These are phyloP conservation scores for Sporothrix humicola DNA, from an alignment of 2,329 filamentous ascomycete genomes.

Conservation along the genomic window DNA sequence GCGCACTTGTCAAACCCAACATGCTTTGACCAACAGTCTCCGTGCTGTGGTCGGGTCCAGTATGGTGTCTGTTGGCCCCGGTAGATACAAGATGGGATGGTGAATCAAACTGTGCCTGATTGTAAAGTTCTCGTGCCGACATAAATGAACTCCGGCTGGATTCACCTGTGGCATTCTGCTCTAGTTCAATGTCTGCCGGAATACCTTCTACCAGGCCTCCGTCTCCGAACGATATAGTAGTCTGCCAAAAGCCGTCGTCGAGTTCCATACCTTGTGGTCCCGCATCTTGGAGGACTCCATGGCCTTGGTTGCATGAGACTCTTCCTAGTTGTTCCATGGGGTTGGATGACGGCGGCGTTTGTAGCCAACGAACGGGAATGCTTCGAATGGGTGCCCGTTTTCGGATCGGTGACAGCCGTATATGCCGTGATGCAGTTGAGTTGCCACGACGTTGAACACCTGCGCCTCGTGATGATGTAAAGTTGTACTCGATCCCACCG, in stretches of 20 bases:
- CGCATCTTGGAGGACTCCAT: background rate
- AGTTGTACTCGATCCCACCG: background rate
- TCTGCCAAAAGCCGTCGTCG: constrained; percentile 33
- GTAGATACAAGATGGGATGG: background rate
- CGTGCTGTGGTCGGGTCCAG: background rate
- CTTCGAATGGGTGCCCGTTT: background rate
- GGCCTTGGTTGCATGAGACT: background rate
- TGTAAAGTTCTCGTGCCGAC: constrained; percentile 5
- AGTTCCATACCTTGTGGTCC: constrained; percentile 19
- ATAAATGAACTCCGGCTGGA: background rate
- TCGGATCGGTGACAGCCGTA: background rate
- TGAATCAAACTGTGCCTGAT: background rate
- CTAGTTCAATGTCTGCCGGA: background rate
- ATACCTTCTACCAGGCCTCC: no score
- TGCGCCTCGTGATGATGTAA: background rate
- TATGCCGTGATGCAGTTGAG: background rate
- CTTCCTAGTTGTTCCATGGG: background rate
- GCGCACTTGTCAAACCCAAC: background rate
- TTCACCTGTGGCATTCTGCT: background rate
- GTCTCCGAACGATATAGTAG: constrained; percentile 33
- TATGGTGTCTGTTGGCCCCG: background rate
- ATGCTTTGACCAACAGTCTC: no score
- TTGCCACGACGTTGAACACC: background rate
- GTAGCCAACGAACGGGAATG: constrained; percentile 3
- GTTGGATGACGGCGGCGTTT: constrained; percentile 35